phyloP scores from a whole-genome alignment of 1,284 basidiomycete genomes.

The Abortiporus biennis region DNA sequence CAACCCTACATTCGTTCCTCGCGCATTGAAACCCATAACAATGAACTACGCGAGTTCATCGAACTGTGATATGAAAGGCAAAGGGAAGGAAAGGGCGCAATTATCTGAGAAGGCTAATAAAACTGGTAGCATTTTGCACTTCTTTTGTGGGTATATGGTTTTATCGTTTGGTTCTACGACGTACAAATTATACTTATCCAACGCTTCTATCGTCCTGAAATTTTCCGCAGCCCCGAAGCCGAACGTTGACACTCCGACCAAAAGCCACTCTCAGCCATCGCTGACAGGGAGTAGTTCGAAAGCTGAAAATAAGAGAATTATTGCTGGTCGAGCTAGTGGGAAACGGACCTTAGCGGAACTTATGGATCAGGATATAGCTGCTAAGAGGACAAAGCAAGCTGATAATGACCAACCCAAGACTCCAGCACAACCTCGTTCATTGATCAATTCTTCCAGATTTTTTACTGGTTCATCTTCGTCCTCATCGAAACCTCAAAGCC shows the following conservation, averaged over 20 bases:
- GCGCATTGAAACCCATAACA: constrained; percentile 32
- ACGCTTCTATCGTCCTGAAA: too few relatives aligned
- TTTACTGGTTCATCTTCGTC: constrained; percentile 17
- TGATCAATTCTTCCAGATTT: constrained; percentile 20
- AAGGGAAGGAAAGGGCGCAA: constrained; percentile 24
- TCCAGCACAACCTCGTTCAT: constrained; percentile 13
- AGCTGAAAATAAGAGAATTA: constrained; percentile 22
- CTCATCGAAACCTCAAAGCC: constrained; percentile 11
- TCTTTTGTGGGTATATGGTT: constrained; percentile 58
- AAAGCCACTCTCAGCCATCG: constrained; percentile 13
- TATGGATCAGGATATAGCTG: constrained; percentile 55
- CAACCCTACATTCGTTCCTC: constrained; percentile 64
- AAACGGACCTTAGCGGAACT: constrained; percentile 67
- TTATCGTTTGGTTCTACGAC: too few relatives aligned
- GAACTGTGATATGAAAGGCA: constrained; percentile 30
- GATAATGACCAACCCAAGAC: constrained; percentile 10
- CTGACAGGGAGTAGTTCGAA: constrained; percentile 16
- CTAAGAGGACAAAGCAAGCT: constrained; percentile 42
- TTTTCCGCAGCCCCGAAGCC: constrained; percentile 42
- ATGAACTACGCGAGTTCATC: constrained; percentile 26
- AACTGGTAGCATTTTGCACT: constrained; percentile 43
- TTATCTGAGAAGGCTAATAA: constrained; percentile 26
- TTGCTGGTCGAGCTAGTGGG: constrained; percentile 58
- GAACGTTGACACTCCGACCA: constrained; percentile 28
- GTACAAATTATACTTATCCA: too few relatives aligned